These are phyloP conservation scores for Cryptomeria japonica DNA, from an alignment of 75 land plant genomes.

Conservation along the genomic window DNA sequence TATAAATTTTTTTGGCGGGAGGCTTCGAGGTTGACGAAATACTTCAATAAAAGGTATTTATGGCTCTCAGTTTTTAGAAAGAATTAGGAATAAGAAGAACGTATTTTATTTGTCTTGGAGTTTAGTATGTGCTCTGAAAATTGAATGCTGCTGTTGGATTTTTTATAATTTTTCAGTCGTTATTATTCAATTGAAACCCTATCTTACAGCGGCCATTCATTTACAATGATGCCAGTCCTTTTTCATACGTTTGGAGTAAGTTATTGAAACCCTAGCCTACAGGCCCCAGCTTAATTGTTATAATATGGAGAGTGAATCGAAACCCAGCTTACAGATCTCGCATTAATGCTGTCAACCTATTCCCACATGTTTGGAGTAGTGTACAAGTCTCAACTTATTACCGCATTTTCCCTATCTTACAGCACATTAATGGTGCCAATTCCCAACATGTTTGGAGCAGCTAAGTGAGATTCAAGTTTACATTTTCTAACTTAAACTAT, in stretches of 20 bases:
- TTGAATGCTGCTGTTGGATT: too few relatives aligned
- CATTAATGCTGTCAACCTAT: neutral
- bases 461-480: neutral
- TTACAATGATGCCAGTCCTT: neutral
- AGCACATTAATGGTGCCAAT: neutral
- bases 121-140: too few relatives aligned
- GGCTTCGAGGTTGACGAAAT: neutral
- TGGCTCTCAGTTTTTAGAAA: neutral
- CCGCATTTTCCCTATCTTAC: neutral
- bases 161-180: neutral
- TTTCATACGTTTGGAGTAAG: neutral
- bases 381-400: neutral
- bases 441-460: neutral
- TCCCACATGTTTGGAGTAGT: neutral
- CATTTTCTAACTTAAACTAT: neutral
- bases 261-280: neutral
- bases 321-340: neutral
- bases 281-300: neutral
- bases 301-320: neutral
- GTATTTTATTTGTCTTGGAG: too few relatives aligned
- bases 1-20: neutral
- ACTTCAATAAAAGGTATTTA: neutral
- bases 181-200: neutral
- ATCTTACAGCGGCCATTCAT: neutral
- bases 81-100: too few relatives aligned